Base-by-base conservation (phyloP, 768 basidiomycete genomes). In the Lactarius evosmus region DNA sequence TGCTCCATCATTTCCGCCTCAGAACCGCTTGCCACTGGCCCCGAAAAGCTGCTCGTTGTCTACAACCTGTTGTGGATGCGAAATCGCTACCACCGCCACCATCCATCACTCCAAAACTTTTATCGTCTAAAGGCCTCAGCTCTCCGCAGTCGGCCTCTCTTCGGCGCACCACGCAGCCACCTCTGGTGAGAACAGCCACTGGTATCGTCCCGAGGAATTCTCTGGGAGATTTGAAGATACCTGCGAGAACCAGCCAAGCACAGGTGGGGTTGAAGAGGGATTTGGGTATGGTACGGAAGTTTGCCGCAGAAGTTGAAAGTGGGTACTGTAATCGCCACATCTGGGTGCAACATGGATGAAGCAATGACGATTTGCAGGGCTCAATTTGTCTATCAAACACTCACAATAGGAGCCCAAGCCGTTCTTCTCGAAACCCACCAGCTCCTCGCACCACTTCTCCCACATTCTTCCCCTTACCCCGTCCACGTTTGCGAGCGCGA, bases 221-320 rank as follows among this genome's bases (percentile, higher is more conserved):
- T 11, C 70, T 89, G 41, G 86, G 88, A 1, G 88, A 89, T 73
- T 72, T 89, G 56, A 89, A 89, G 80, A 89, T 89, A 36, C 88
- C 88, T 25, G 80, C 82, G 61, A 61, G 74, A n/a, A 78, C 92
- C 61, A 91, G 85, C 70, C 87, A 88, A 70, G 91, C 90, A 58
- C 93, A 95, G 76, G 85, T 86, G 3, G 85, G 86, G 19, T 72
- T 95, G 56, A 82, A 85, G 71, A 77, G 89, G 68, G 89, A 92
- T 74, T 77, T 94, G 72, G 85, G 84, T 0, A 86, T 93, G 82
- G 91, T 95, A 4, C 82, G 87, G 65, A 91, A 93, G 71, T 97
- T 96, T 80, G 93, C 93, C 11, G 75, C 78, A 7, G 87, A 85
- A 69, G 83, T 97, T 50, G 90, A 93, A 69, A 81, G 93, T 95